Percentiles rank a stretch among this genome's conserved stretches.
Conservation (phyloP, 2,329 filamentous ascomycete species). For the Phaeosphaeriaceae sp. region DNA sequence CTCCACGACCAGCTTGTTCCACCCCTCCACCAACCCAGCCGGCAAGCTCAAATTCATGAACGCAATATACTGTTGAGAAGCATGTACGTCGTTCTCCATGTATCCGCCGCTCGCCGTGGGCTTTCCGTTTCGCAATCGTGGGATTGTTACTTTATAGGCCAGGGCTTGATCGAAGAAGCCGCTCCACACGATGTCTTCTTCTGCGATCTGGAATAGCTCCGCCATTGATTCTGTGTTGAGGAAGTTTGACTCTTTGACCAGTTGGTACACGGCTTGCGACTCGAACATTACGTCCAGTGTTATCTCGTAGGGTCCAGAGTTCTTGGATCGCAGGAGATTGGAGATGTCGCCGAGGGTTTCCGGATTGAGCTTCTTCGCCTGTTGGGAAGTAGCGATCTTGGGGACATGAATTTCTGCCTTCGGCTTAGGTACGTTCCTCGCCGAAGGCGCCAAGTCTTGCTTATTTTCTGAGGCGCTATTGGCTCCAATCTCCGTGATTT, state of each 20-base stretch:
- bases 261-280: slow-evolving; percentile 40
- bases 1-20: background rate
- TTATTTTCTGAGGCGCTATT: background rate
- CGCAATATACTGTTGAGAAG: slow-evolving; percentile 24
- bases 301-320: slow-evolving; percentile 61
- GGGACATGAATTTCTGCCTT: background rate
- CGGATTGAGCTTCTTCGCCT: background rate
- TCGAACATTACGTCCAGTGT: slow-evolving; percentile 63
- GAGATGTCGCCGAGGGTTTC: slow-evolving; percentile 25
- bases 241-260: slow-evolving; percentile 35
- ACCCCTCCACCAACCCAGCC: slow-evolving; percentile 10
- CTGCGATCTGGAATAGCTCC: slow-evolving; percentile 14
- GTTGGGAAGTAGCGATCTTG: background rate
- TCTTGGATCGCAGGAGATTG: slow-evolving; percentile 50
- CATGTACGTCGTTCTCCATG: slow-evolving; percentile 32
- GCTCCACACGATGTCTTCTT: slow-evolving; percentile 27
- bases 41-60: slow-evolving; percentile 24
- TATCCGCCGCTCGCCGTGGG: slow-evolving; percentile 21
- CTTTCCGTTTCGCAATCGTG: slow-evolving; percentile 22
- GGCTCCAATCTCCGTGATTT: slow-evolving; percentile 11
- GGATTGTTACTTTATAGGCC: slow-evolving; percentile 34
- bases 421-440: background rate
- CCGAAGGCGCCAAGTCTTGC: background rate
- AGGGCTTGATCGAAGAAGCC: slow-evolving; percentile 34
- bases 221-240: slow-evolving; percentile 21